These are phyloP conservation scores for Yamagishiella unicocca DNA, from an alignment of 139 green algal genomes.

Conservation along the genomic window DNA sequence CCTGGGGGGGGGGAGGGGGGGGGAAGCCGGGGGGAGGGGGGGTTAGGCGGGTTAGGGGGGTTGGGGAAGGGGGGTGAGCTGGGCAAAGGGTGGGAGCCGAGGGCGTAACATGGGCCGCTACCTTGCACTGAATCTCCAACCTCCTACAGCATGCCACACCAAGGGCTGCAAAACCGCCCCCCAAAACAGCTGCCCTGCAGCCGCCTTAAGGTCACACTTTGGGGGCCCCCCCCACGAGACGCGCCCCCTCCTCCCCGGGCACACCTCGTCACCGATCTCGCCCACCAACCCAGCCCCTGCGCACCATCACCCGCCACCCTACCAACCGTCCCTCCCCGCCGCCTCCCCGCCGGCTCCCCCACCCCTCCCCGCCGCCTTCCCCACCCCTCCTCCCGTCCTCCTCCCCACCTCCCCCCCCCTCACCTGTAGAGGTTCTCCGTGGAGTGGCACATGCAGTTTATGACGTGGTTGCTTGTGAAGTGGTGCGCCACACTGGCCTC, in stretches of 20 bases:
- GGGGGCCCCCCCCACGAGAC: too few species aligned
- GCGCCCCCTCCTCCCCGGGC: too few species aligned
- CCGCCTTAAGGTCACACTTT: too few species aligned
- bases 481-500: constrained; percentile 83
- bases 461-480: constrained; percentile 93
- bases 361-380: neutral
- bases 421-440: constrained; percentile 94
- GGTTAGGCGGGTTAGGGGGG: neutral
- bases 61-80: neutral
- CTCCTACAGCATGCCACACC: too few species aligned
- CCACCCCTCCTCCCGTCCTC: neutral
- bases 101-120: neutral
- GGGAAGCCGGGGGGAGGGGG: neutral
- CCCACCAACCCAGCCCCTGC: neutral
- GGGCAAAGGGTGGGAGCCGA: neutral
- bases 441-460: constrained; percentile 99
- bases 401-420: neutral
- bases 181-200: too few species aligned
- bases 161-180: neutral
- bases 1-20: constrained; percentile 49
- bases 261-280: neutral
- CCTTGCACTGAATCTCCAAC: too few species aligned
- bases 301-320: neutral
- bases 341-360: neutral
- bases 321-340: neutral